Evolutionary conservation across 148 eudicot species (phyloP).

Genomic region (Camellia granthamiana): DNA sequence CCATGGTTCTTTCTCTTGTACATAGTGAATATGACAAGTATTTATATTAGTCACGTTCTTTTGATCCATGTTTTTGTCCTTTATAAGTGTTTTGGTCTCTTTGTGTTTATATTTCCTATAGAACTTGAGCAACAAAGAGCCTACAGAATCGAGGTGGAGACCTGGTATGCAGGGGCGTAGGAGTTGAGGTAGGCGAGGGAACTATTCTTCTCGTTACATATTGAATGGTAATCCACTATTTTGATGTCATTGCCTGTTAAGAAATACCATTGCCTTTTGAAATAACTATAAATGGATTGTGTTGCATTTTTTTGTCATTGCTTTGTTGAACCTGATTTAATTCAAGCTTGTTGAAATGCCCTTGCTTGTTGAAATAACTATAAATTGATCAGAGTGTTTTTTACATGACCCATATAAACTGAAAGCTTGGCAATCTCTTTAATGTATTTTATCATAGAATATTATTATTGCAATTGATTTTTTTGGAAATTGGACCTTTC

Average conservation of each 20-base stretch:
- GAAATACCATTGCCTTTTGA: not conserved
- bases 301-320: slow-evolving; percentile 5
- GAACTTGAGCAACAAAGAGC: slow-evolving; percentile 38
- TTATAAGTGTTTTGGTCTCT: not conserved
- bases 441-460: no score
- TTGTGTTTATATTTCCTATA: slow-evolving; percentile 20
- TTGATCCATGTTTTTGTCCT: not conserved
- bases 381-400: not conserved
- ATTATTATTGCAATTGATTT: no score
- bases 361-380: no score
- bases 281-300: not conserved
- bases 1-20: not conserved
- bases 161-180: slow-evolving; percentile 48
- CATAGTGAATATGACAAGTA: not conserved
- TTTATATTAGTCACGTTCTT: not conserved
- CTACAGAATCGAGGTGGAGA: slow-evolving; percentile 43
- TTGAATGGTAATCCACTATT: slow-evolving; percentile 32
- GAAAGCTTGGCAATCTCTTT: not conserved
- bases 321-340: not conserved
- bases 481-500: no score
- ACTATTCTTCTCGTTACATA: slow-evolving; percentile 33
- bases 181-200: slow-evolving; percentile 56
- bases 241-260: not conserved
- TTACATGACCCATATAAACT: not conserved
- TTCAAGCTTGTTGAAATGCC: not conserved